Evolutionary conservation across 139 green algal species (phyloP), one percentile per base, ranked within the genome.

Genomic region (Haematococcus lacustris): DNA sequence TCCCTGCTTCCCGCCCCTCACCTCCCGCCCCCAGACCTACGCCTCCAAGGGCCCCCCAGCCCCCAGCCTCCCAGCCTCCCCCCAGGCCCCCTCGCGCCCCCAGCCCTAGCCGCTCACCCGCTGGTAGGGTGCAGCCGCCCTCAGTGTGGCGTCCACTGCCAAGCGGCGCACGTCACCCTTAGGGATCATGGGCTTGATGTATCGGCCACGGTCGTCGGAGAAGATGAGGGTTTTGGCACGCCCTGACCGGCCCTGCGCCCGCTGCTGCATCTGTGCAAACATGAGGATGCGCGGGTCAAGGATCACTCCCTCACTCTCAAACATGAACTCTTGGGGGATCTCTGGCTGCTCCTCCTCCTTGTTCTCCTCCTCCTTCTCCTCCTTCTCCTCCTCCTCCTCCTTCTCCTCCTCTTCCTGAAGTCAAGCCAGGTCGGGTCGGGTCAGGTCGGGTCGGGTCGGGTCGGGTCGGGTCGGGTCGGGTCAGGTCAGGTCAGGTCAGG

Each of bases 111-210:
- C n/a, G n/a, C 66, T 41, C 40, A 87, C 73, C 71, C 77, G 82
- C 80, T 99, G 95, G 89, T 96, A 99, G 3, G 95, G 95, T 5
- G 95, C 95, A n/a, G 95, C 96, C 7, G 93, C 80, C 39, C 95
- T 82, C 71, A 99, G 85, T 30, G 95, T 99, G 57, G 95, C 95
- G 76, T 99, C 95, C 53, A 99, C 95, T 32, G 95, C 95, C 63
- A 99, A 76, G n/a, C 96, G 88, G 87, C 41, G 23, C 30, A 79
- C 78, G 77, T 87, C 80, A 25, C 78, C 79, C 86, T 96, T 98
- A 61, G 95, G 95, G 13, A 99, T 78, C 91, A 99, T 98, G 63
- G 95, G 95, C 88, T 99, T 99, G 85, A 99, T 97, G 91, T 99
- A 97, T 5, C 89, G n/a, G 30, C 73, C 40, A 28, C 71, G 78